Conservation (phyloP, 805 yeast species). For the Suhomyces pyralidae region DNA sequence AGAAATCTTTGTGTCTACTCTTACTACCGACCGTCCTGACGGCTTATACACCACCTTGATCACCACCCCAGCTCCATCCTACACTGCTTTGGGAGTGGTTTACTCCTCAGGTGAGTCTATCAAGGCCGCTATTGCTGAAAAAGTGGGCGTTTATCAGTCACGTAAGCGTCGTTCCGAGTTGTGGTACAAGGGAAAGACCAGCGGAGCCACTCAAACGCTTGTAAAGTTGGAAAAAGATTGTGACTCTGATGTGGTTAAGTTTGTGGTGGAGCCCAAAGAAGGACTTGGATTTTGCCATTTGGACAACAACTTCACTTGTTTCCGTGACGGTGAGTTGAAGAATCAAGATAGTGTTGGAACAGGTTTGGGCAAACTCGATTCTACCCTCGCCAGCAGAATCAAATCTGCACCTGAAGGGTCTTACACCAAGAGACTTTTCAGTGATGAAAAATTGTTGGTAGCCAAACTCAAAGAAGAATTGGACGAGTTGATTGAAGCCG, state of each 20-base stretch:
- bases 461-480: slow-evolving; percentile 96
- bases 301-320: slow-evolving; percentile 71
- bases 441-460: slow-evolving; percentile 67
- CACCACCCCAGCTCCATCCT: slow-evolving; percentile 57
- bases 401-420: slow-evolving; percentile 83
- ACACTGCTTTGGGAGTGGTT: slow-evolving; percentile 71
- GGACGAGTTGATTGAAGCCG: slow-evolving; percentile 89
- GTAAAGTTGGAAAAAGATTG: slow-evolving; percentile 73
- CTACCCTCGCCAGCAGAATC: slow-evolving; percentile 60
- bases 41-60: slow-evolving; percentile 85
- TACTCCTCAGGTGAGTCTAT: slow-evolving; percentile 85
- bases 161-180: slow-evolving; percentile 74
- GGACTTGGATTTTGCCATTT: slow-evolving; percentile 94
- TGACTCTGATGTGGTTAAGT: slow-evolving; percentile 87
- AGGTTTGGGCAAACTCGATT: slow-evolving; percentile 70
- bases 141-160: slow-evolving; percentile 90
- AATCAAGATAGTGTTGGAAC: slow-evolving; percentile 44
- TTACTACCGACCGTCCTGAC: slow-evolving; percentile 82
- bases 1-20: slow-evolving; percentile 46
- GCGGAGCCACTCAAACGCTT: slow-evolving; percentile 91
- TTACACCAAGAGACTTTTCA: slow-evolving; percentile 86
- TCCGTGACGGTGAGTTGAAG: slow-evolving; percentile 43
- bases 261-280: slow-evolving; percentile 71
- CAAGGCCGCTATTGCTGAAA: slow-evolving; percentile 72
- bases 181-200: slow-evolving; percentile 94